phyloP scores from a whole-genome alignment of 2,329 filamentous ascomycete genomes.

The Fusarium pininemorale region DNA sequence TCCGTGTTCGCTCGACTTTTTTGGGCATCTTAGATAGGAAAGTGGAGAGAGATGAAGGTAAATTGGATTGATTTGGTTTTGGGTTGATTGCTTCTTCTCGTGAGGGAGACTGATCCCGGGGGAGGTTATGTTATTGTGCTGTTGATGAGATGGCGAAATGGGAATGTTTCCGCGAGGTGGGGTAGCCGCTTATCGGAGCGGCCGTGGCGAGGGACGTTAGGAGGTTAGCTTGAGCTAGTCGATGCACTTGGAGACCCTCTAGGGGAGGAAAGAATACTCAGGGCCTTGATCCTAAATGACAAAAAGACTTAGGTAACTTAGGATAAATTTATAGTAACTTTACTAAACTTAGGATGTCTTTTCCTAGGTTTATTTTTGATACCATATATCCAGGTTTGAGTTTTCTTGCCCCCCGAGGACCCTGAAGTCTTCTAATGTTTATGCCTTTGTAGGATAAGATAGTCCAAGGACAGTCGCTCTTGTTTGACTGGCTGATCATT shows the following conservation, averaged over 20 bases:
- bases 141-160: slow-evolving; percentile 6
- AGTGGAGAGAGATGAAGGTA: slow-evolving; percentile 16
- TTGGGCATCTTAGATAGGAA: slow-evolving; percentile 36
- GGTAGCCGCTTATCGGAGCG: background rate
- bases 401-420: background rate
- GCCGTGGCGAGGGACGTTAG: background rate
- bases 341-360: no score
- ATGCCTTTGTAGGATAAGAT: background rate
- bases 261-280: no score
- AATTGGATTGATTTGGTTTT: background rate
- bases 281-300: no score
- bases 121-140: slow-evolving; percentile 18
- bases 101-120: slow-evolving; percentile 8
- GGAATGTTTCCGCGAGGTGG: slow-evolving; percentile 35
- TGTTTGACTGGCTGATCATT: background rate
- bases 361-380: no score
- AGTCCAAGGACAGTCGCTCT: background rate
- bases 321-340: no score
- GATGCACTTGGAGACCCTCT: background rate
- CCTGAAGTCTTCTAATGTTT: no score
- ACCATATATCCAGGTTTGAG: no score
- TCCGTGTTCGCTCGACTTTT: slow-evolving; percentile 39
- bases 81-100: background rate
- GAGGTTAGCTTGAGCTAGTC: background rate
- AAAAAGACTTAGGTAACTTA: no score